These are phyloP conservation scores for Leucocoprinus leucothites DNA, from an alignment of 768 basidiomycete species.

Conservation along the genomic window DNA sequence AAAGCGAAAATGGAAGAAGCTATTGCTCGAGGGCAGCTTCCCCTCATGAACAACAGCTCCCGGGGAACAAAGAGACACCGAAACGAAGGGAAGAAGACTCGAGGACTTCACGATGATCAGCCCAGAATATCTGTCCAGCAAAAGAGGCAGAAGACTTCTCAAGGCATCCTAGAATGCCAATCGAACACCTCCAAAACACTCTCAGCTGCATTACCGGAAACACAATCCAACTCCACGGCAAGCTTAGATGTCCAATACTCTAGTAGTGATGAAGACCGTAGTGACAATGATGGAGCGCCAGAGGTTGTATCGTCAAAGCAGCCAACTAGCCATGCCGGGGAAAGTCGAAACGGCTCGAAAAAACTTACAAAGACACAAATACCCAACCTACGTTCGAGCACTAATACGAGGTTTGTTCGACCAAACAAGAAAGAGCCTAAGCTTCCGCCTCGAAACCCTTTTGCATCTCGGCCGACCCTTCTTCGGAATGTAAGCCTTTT, in stretches of 20 bases:
- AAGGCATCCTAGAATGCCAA: not conserved
- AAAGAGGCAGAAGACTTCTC: not conserved
- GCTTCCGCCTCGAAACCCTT: slow-evolving; percentile 55
- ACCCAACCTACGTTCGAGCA: slow-evolving; percentile 9
- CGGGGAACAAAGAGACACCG: slow-evolving; percentile 36
- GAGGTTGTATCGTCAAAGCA: slow-evolving; percentile 58
- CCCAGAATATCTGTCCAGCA: not conserved
- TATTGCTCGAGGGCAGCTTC: slow-evolving; percentile 72
- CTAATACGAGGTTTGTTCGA: slow-evolving; percentile 22
- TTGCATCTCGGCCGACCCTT: slow-evolving; percentile 64
- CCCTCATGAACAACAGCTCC: slow-evolving; percentile 40
- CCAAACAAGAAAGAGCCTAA: slow-evolving; percentile 35
- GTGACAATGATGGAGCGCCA: slow-evolving; percentile 42
- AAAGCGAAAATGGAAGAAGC: slow-evolving; percentile 78
- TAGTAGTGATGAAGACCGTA: slow-evolving; percentile 29
- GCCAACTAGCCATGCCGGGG: not conserved
- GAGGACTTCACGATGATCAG: not conserved
- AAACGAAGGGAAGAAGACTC: slow-evolving; percentile 21
- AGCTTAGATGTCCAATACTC: not conserved
- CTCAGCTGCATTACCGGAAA: not conserved
- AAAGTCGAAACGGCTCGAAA: not conserved
- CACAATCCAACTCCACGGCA: not conserved
- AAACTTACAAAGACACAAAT: not conserved
- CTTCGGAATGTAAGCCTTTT: slow-evolving; percentile 67
- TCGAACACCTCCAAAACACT: not conserved